Evolutionary conservation across 306 rosid species (phyloP), one percentile per base, ranked within the genome.

Genomic region (Cucurbita pepo): DNA sequence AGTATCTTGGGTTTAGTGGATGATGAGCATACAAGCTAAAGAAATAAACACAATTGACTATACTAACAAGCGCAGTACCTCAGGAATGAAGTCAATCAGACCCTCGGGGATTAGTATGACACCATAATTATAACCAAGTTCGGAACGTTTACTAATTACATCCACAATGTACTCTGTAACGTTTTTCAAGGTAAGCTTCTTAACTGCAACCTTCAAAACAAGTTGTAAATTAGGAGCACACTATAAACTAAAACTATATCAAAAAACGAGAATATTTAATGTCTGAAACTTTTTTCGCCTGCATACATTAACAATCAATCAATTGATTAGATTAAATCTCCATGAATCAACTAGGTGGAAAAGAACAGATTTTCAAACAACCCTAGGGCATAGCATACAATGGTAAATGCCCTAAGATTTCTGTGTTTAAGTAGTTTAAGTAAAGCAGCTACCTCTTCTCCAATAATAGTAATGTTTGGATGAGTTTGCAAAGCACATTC

Each of bases 401-500:
- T 5, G 18, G 18, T 30, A 30, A 58, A 25, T 25, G 18, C 18
- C 21, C 44, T 34, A 60, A 36, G 6, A 60, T 15, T 60, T 60
- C 21, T 60, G 16, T 60, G n/a, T 25, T 25, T 12, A 30, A 30
- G 10, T 30, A 58, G 41, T 40, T 56, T 38, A 40, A 40, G n/a
- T 22, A 64, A 18, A 40, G 52, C 51, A 43, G 10, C 25, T 65
- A 95, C 99, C 96, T 95, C 99, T 85, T 95, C 99, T 79, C 97
- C 99, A 75, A 95, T 89, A 75, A 95, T 88, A 72, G 97, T 89
- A 74, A 95, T 78, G 81, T 95, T 95, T 73, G 99, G 99, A 80
- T 95, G 99, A 59, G 97, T 95, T 85, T 95, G 99, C 78, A 95
- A 83, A 77, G 99, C 99, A 81, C 99, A 95, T 81, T 95, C 99